These are phyloP conservation scores for Adansonia madagascariensis DNA, from an alignment of 441 rosid species.

Conservation along the genomic window DNA sequence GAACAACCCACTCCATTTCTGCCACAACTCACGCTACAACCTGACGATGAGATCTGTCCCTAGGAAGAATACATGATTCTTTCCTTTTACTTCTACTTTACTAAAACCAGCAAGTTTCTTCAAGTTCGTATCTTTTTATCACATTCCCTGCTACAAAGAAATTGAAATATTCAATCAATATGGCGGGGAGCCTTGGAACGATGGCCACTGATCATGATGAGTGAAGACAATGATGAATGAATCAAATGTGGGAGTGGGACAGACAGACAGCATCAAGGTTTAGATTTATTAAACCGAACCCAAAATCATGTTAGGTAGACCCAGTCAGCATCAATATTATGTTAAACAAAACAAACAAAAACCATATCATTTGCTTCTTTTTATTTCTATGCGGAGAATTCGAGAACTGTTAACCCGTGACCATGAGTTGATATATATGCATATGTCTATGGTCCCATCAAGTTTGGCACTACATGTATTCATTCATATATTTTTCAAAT, in stretches of 20 bases:
- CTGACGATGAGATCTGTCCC: constrained; percentile 42
- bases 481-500: neutral
- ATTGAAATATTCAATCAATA: too few species aligned
- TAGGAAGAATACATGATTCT: constrained; percentile 38
- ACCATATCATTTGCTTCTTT: neutral
- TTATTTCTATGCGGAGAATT: too few species aligned
- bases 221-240: neutral
- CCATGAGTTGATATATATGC: neutral
- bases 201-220: too few species aligned
- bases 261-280: neutral
- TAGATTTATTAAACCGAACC: neutral
- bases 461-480: neutral
- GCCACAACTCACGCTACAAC: constrained; percentile 18
- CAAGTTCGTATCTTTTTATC: constrained; percentile 42
- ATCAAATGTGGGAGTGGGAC: neutral
- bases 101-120: constrained; percentile 46
- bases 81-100: constrained; percentile 43
- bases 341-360: neutral
- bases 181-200: too few species aligned
- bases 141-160: constrained; percentile 34
- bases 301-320: neutral
- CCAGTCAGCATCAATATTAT: neutral
- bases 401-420: neutral
- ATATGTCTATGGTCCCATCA: constrained; percentile 14
- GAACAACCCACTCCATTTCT: too few species aligned